Evolutionary conservation across 202 grass and related monocot species (phyloP).

Genomic region (Thinopyrum obtusiflorum): DNA sequence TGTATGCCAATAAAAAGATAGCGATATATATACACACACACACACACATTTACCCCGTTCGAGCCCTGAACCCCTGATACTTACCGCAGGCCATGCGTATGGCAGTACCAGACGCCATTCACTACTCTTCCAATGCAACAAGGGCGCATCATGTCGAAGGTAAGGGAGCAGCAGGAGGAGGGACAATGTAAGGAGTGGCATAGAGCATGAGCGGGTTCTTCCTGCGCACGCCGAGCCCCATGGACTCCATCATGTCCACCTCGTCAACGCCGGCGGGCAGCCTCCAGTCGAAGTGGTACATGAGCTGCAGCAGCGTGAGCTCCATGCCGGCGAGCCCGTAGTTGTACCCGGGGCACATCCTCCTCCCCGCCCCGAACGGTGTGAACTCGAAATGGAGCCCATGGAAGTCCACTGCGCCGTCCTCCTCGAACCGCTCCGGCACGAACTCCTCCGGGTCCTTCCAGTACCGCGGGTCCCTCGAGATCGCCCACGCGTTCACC

Average conservation of each 20-base stretch:
- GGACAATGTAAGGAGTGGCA: conserved; percentile 20
- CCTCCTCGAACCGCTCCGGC: conserved; percentile 47
- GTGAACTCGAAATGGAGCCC: conserved; percentile 46
- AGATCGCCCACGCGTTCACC: conserved; percentile 53
- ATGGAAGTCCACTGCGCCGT: conserved; percentile 18
- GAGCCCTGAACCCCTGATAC: too few relatives aligned
- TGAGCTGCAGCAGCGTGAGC: conserved; percentile 41
- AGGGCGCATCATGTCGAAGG: background rate
- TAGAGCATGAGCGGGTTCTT: conserved; percentile 43
- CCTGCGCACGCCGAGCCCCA: conserved; percentile 37
- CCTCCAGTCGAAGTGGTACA: conserved; percentile 47
- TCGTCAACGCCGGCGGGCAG: conserved; percentile 16
- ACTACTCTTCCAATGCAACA: background rate
- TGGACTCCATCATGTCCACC: conserved; percentile 43
- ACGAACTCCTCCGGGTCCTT: conserved; percentile 39
- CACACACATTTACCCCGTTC: too few relatives aligned
- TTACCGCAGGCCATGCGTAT: too few relatives aligned
- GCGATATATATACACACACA: too few relatives aligned
- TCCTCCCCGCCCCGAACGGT: conserved; percentile 46
- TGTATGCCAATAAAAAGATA: too few relatives aligned
- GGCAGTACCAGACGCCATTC: background rate
- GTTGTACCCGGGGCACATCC: conserved; percentile 49
- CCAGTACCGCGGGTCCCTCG: conserved; percentile 47
- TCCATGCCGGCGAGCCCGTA: conserved; percentile 40
- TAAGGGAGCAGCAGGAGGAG: background rate